Percentiles rank a stretch among this genome's conserved stretches.
phyloP scores from a whole-genome alignment of 768 basidiomycete genomes.

The Auricularia auricula-judae region DNA sequence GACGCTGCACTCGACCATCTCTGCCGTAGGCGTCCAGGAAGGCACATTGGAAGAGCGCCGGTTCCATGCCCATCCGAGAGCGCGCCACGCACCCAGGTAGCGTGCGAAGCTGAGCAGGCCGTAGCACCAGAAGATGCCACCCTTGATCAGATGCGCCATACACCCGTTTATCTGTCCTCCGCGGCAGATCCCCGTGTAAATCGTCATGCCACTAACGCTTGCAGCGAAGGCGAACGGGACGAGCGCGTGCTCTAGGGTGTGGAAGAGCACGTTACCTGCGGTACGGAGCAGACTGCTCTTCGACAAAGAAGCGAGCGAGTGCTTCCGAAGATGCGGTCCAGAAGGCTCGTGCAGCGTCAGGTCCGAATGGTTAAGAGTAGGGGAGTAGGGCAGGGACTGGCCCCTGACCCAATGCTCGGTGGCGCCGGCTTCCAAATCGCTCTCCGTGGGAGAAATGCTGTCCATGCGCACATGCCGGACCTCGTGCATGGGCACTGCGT shows the following conservation, averaged over 20 bases:
- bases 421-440: background rate
- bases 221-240: slow-evolving; percentile 64
- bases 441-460: background rate
- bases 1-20: slow-evolving; percentile 66
- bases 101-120: slow-evolving; percentile 84
- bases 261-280: slow-evolving; percentile 33
- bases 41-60: slow-evolving; percentile 28
- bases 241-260: slow-evolving; percentile 45
- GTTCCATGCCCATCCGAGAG: slow-evolving; percentile 96
- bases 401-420: background rate
- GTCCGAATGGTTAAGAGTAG: background rate
- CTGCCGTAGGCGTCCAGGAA: slow-evolving; percentile 33
- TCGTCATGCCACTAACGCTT: slow-evolving; percentile 56
- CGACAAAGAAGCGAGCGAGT: slow-evolving; percentile 28
- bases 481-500: background rate
- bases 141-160: slow-evolving; percentile 88
- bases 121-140: slow-evolving; percentile 87
- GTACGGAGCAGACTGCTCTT: background rate
- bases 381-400: background rate
- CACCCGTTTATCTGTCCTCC: slow-evolving; percentile 70
- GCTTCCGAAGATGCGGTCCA: background rate
- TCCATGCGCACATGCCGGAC: background rate
- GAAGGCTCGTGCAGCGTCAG: background rate
- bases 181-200: slow-evolving; percentile 84
- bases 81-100: slow-evolving; percentile 82